Conservation (phyloP, 2,329 filamentous ascomycete genomes). For the Apiospora sp. region DNA sequence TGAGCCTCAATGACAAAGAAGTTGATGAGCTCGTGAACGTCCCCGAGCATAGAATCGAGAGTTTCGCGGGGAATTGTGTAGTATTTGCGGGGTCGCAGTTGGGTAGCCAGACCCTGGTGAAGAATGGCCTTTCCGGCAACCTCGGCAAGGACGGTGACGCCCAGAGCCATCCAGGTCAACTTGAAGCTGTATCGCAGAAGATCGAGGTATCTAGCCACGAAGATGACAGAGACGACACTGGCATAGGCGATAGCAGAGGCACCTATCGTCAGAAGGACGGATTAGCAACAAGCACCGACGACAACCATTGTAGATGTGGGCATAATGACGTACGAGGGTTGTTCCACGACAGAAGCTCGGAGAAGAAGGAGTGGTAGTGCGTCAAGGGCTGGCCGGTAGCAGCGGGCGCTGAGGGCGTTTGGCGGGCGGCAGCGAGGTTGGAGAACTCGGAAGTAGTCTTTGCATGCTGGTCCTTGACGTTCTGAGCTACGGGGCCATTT, state of each 20-base stretch:
- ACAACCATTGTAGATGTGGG: neutral
- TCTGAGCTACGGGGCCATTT: constrained; percentile 66
- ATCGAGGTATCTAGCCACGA: constrained; percentile 71
- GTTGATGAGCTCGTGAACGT: constrained; percentile 74
- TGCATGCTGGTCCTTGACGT: constrained; percentile 62
- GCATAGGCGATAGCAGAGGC: constrained; percentile 71
- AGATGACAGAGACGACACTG: constrained; percentile 65
- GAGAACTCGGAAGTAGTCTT: constrained; percentile 65
- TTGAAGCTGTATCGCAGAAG: constrained; percentile 71
- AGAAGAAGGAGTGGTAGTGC: constrained; percentile 77
- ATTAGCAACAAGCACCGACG: neutral
- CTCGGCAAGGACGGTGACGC: constrained; percentile 68
- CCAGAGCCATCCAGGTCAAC: constrained; percentile 69
- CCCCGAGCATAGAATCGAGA: constrained; percentile 66
- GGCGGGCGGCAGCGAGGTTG: constrained; percentile 65
- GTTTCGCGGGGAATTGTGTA: constrained; percentile 71
- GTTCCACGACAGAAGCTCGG: constrained; percentile 73
- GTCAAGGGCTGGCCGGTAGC: constrained; percentile 70
- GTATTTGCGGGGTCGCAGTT: constrained; percentile 72
- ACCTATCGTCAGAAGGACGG: constrained; percentile 48
- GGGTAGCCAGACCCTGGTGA: constrained; percentile 68
- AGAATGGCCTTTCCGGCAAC: constrained; percentile 67
- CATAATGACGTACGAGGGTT: constrained; percentile 64
- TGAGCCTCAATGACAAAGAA: constrained; percentile 76
- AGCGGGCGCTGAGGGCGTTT: constrained; percentile 60